Evolutionary conservation across 331 rosid species (phyloP).

Genomic region (Acacia pycnantha): DNA sequence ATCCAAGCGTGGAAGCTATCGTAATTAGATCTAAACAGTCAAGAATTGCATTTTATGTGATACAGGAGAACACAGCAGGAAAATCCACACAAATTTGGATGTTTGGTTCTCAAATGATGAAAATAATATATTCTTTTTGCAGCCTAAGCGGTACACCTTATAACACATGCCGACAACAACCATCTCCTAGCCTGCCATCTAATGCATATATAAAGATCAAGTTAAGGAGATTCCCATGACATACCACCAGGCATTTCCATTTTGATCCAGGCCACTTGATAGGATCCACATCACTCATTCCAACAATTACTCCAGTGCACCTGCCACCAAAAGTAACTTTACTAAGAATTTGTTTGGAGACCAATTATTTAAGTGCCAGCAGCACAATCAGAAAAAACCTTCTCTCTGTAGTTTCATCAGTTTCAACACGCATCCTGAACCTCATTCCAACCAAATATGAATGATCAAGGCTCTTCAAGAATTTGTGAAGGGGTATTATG

Average conservation of each 20-base stretch:
- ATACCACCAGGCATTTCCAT: conserved; percentile 88
- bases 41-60: neutral
- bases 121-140: neutral
- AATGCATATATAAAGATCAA: neutral
- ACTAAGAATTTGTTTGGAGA: neutral
- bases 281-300: conserved; percentile 73
- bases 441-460: conserved; percentile 81
- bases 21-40: neutral
- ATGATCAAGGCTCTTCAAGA: conserved; percentile 64
- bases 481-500: conserved; percentile 66
- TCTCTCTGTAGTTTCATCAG: conserved; percentile 83
- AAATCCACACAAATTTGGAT: neutral
- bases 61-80: neutral
- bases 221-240: neutral
- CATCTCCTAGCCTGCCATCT: neutral
- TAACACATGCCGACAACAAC: neutral
- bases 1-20: neutral
- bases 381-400: conserved; percentile 50
- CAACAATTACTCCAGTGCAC: conserved; percentile 72
- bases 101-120: neutral
- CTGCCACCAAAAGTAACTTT: conserved; percentile 43
- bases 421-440: conserved; percentile 85
- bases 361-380: conserved; percentile 1
- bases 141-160: neutral
- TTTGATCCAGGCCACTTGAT: conserved; percentile 88